Percentiles rank a stretch among this genome's conserved stretches.
These are phyloP conservation scores for Fistulinella prunicolor DNA, from an alignment of 768 basidiomycete genomes.

Conservation along the genomic window DNA sequence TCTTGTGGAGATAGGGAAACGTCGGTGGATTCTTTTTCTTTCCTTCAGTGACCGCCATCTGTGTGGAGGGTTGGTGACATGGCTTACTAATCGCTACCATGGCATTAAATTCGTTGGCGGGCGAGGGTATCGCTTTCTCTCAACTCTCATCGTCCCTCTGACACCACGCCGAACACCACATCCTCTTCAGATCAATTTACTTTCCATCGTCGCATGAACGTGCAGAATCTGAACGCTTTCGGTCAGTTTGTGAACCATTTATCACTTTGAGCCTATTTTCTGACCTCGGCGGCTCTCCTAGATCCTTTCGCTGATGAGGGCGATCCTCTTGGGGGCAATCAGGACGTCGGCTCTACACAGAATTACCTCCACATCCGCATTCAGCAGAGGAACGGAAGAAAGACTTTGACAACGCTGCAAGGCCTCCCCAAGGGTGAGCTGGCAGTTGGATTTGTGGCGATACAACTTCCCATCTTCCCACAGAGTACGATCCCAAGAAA, in stretches of 20 bases:
- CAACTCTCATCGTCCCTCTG: conserved; percentile 31
- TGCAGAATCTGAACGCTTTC: conserved; percentile 85
- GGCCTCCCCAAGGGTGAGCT: conserved; percentile 82
- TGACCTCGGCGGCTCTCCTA: conserved; percentile 33
- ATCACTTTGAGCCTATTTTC: neutral
- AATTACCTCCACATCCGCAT: conserved; percentile 95
- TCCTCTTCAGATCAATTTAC: conserved; percentile 42
- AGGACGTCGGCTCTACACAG: conserved; percentile 77
- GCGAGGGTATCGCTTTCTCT: conserved; percentile 11
- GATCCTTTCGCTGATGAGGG: conserved; percentile 97
- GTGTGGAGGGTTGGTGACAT: neutral
- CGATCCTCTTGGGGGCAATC: conserved; percentile 69
- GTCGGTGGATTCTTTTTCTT: conserved; percentile 59
- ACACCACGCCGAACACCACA: conserved; percentile 36
- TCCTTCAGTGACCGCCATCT: conserved; percentile 6
- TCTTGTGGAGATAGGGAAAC: conserved; percentile 62
- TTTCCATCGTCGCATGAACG: conserved; percentile 81
- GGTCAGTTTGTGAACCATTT: conserved; percentile 42
- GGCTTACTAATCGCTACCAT: conserved; percentile 25
- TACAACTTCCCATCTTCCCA: conserved; percentile 13
- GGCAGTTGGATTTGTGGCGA: conserved; percentile 5
- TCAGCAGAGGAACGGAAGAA: conserved; percentile 98
- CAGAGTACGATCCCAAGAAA: conserved; percentile 97
- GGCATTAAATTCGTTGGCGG: conserved; percentile 24
- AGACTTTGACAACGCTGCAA: conserved; percentile 96